phyloP scores from a whole-genome alignment of 176 grass and related monocot genomes.

The Oryza brachyantha region DNA sequence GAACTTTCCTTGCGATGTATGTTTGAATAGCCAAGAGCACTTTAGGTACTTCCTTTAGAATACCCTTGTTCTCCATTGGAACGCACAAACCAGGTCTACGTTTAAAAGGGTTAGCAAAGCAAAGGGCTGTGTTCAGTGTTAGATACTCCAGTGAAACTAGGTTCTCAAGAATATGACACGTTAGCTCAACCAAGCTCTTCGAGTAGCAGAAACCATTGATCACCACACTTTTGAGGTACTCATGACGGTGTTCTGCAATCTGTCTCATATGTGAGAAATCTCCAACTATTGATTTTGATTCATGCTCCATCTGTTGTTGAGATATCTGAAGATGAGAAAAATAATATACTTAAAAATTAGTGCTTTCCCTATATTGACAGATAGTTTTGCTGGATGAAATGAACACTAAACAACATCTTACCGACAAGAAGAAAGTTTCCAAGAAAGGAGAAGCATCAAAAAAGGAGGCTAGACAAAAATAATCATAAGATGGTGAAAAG shows the following conservation, averaged over 20 bases:
- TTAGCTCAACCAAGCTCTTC: neutral
- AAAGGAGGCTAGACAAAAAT: constrained; percentile 10
- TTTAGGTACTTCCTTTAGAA: no score
- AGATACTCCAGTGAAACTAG: no score
- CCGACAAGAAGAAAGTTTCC: constrained; percentile 9
- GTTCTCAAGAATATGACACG: neutral
- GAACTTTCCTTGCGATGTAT: no score
- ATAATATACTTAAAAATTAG: neutral
- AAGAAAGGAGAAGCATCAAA: constrained; percentile 13
- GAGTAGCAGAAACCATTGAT: neutral
- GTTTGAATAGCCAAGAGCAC: no score
- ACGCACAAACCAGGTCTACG: no score
- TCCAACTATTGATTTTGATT: neutral
- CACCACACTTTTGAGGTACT: constrained; percentile 9
- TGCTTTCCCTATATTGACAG: neutral
- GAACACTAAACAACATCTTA: neutral
- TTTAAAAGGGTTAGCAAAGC: no score
- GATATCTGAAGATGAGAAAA: neutral
- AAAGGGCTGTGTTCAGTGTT: no score
- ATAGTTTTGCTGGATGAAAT: neutral
- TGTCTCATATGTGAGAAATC: neutral
- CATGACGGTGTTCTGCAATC: neutral
- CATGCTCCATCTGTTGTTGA: neutral
- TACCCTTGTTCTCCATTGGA: no score
- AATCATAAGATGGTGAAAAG: neutral